Evolutionary conservation across 2,329 filamentous ascomycete genomes (phyloP), one percentile per base, ranked within the genome.

Genomic region (Calonectria naviculata): DNA sequence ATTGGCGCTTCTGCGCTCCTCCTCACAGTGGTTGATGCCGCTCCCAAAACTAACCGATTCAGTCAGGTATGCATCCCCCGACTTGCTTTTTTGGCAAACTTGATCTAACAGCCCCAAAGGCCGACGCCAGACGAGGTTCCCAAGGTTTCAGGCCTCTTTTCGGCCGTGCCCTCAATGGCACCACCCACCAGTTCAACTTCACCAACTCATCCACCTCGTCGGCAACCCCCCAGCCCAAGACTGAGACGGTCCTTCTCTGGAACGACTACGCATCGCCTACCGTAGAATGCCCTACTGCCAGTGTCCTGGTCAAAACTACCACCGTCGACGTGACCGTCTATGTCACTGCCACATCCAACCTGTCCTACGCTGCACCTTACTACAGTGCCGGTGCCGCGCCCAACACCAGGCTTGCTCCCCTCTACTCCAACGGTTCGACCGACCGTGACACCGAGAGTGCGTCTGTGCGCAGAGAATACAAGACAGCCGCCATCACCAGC

Each of bases 301-400:
- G 74, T 10, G 65, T 81, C 5, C 67, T 80, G 15, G 71, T 80
- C 61, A 79, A 79, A 15, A 83, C 79, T 3, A 78, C 74, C 34
- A 84, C 80, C 4, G 64, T 83, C 9, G 82, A 84, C 29, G 74
- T 83, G 19, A 83, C 82, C 13, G 64, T 82, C 1, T 82, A 82
- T 15, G 76, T 83, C 44, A 83, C 82, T 17, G 77, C 79, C 34
- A 76, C 78, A 2, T 72, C 80, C 36, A 72, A 77, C 24, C 65
- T 69, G n/a, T 65, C 76, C 10, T 67, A 74, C 67, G 75, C 64
- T 44, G 29, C 24, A 31, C 75, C 9, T 26, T 8, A 24, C 31
- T n/a, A 19, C 12, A 10, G 31, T 28, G n/a, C 52, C 8, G 52
- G 31, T 38, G 19, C 52, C 31, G 52, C 15, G 52, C 52, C 31